Base-by-base conservation (phyloP, 2,329 filamentous ascomycete genomes). In the Botrytis byssoidea region DNA sequence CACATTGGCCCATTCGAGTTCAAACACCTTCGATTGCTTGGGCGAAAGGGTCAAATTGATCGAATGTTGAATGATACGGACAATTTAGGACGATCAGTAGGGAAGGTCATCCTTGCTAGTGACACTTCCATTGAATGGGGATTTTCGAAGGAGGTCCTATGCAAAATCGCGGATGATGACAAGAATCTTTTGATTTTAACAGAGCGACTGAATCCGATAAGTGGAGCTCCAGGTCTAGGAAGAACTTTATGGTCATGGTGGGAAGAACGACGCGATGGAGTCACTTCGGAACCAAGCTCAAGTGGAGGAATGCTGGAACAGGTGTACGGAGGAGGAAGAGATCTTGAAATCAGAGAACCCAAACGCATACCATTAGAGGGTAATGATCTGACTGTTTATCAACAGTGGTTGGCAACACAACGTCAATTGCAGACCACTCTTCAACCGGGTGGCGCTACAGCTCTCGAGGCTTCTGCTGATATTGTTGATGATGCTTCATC, bases 71-170 rank as follows among this genome's bases (percentile, higher is more conserved):
- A 80, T 79, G 78, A 80, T 37, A 79, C 79, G 0, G 85, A 85
- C 12, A 85, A 83, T 46, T 74, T 80, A 80, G 83, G 61, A 80
- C 83, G 74, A 78, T 85, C 8, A 79, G 83, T 79, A 57, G 89
- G 89, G 9, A 88, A 90, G 71, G 94, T 99, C 25, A 96, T 99
- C 70, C 86, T 99, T 73, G 95, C 96, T 4, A 98, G 94, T 78
- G 95, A 98, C 81, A 88, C 90, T 5, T 97, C 93, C 44, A 84
- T 98, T 32, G 94, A 97, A 78, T 99, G 96, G 96, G 96, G 96
- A 0, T 97, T 97, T 80, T 97, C 96, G 0, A 93, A 92, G 79
- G 91, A 95, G 71, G 86, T 95, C 0, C 84, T 99, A 67, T 90
- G 88, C 76, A 87, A 87, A 16, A 86, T 99, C 72, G 94, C 94